Evolutionary conservation across 2,329 filamentous ascomycete genomes (phyloP).

Genomic region (Gaeumannomyces tritici): DNA sequence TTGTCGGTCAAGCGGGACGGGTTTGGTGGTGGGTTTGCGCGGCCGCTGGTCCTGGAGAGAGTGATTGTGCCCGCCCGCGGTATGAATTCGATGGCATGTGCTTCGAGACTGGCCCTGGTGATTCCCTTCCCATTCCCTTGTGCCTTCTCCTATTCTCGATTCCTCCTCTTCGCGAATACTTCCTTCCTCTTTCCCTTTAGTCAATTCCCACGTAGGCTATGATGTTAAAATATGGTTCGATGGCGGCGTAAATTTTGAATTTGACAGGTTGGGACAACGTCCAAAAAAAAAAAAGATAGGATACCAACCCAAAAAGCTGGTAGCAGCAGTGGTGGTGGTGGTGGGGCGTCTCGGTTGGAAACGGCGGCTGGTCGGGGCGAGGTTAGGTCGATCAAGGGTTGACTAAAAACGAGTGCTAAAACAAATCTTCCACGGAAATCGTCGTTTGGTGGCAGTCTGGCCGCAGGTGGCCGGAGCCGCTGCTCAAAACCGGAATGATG

Average conservation of each 20-base stretch:
- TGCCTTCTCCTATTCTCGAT: too few species aligned
- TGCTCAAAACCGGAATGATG: neutral
- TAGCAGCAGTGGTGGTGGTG: neutral
- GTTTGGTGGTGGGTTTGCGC: neutral
- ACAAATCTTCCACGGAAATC: neutral
- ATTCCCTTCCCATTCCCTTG: neutral
- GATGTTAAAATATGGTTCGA: neutral
- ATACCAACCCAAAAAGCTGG: neutral
- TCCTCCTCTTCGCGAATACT: too few species aligned
- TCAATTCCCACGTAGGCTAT: neutral
- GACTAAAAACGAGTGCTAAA: neutral
- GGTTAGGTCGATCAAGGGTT: neutral
- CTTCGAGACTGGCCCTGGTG: neutral
- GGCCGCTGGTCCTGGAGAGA: neutral
- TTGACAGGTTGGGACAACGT: too few species aligned
- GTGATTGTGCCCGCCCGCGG: too few species aligned
- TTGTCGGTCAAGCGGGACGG: neutral
- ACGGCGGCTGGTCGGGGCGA: neutral
- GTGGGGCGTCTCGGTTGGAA: neutral
- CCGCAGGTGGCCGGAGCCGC: neutral
- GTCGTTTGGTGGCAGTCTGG: neutral
- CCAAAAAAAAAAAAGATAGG: neutral
- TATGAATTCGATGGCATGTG: too few species aligned
- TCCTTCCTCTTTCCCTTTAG: neutral
- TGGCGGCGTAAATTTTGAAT: neutral